Base-by-base conservation (phyloP, 352 stramenopile genomes). In the Achlya hypogyna region DNA sequence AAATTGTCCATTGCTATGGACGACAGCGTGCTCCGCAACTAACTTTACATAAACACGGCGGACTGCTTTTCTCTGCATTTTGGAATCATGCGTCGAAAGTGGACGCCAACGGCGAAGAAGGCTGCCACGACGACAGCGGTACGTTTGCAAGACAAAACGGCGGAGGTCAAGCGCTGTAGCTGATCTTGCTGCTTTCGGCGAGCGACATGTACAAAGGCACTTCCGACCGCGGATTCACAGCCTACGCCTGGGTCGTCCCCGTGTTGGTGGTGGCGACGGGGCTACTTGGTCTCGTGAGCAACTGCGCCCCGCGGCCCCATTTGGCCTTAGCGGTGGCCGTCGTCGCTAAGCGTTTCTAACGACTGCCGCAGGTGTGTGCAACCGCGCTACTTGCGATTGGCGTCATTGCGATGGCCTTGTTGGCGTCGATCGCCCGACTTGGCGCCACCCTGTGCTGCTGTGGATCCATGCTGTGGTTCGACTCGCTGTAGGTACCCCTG, bases 1-100 rank as follows among this genome's bases (percentile, higher is more conserved):
- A 74, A 87, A 65, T 65, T 95, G 9, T 79, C 85, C 49, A 74
- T 93, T 14, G 70, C 92, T 35, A 91, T 95, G 82, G 32, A 28
- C 9, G 60, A 59, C 14, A 38, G 35, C 8, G 34, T 51, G 5
- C 14, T 52, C 38, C 12, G 14, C 14, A 45, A 45, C 14, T 10
- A 10, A 42, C 6, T 42, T 42, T 42, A 18, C n/a, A 45, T 3
- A 45, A 45, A 45, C 2, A 45, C 6, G 14, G 14, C 6, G 14
- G 34, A 42, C 34, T 6, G 14, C 14, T 42, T 42, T 42, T 42
- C 34, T 16, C 14, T 16, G 6, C 34, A 42, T 42, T 42, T 42
- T 42, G n/a, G n/a, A n/a, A n/a, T n/a, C n/a, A n/a, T n/a, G n/a
- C n/a, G n/a, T n/a, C n/a, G n/a, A n/a, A n/a, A n/a, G n/a, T n/a